Conservation (phyloP, 352 stramenopile species). For the Pythium monospermum region DNA sequence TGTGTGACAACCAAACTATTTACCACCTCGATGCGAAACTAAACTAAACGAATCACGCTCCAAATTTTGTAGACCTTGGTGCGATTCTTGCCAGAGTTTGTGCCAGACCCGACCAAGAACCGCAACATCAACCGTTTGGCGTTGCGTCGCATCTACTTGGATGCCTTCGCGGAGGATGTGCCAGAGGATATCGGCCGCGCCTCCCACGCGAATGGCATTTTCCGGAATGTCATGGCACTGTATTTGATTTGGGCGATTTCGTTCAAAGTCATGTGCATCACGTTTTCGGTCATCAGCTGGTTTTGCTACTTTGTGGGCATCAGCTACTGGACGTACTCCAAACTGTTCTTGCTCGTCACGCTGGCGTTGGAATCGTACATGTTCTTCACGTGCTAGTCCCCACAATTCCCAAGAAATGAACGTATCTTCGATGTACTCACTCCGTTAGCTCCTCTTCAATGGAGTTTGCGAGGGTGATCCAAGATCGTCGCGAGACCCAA, state of each 20-base stretch:
- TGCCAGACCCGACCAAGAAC: constrained; percentile 57
- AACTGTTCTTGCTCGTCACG: constrained; percentile 44
- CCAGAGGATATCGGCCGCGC: constrained; percentile 55
- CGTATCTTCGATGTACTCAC: no score
- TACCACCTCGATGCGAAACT: no score
- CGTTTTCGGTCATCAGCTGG: constrained; percentile 29
- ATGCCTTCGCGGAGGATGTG: constrained; percentile 67
- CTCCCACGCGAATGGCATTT: constrained; percentile 43
- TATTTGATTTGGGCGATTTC: constrained; percentile 70
- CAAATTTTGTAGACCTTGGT: constrained; percentile 51
- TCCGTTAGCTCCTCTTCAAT: constrained; percentile 16
- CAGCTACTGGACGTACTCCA: constrained; percentile 54
- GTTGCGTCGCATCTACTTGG: constrained; percentile 72
- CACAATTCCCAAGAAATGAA: not conserved
- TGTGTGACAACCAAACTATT: not conserved
- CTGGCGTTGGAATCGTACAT: constrained; percentile 60
- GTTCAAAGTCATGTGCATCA: constrained; percentile 53
- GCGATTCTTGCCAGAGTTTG: constrained; percentile 71
- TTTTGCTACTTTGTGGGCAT: constrained; percentile 49
- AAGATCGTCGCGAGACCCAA: not conserved
- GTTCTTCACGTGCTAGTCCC: constrained; percentile 71
- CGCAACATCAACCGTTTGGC: constrained; percentile 79
- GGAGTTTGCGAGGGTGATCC: constrained; percentile 1
- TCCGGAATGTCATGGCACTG: constrained; percentile 59
- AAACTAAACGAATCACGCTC: no score